A percentile compares a stretch with the other conserved stretches of the same genome.
These are phyloP conservation scores for Fusarium sp. DNA, from an alignment of 2,329 filamentous ascomycete species.

Conservation along the genomic window DNA sequence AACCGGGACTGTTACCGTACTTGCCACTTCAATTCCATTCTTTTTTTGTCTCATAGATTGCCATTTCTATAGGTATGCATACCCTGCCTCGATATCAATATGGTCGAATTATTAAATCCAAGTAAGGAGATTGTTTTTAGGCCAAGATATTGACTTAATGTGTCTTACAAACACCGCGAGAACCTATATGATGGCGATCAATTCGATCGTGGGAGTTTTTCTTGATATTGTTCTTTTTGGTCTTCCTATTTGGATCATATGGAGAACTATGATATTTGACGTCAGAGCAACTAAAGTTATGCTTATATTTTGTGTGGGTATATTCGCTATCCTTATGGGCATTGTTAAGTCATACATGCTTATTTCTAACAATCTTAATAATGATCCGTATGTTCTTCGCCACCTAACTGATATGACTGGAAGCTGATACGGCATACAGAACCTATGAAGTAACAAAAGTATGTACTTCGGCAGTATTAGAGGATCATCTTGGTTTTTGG, in stretches of 20 bases:
- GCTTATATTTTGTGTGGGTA: conserved; percentile 56
- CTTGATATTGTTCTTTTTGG: conserved; percentile 54
- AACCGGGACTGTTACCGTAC: conserved; percentile 10
- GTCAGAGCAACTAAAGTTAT: conserved; percentile 55
- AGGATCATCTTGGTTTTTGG: conserved; percentile 60
- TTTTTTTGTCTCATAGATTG: conserved; percentile 30
- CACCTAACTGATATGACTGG: not conserved
- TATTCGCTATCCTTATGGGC: conserved; percentile 56
- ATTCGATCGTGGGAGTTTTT: conserved; percentile 51
- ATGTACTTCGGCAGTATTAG: conserved; percentile 57
- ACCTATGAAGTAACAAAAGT: conserved; percentile 56
- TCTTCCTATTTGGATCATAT: conserved; percentile 57
- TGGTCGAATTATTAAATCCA: too few species aligned
- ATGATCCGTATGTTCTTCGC: conserved; percentile 52
- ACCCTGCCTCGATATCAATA: not conserved
- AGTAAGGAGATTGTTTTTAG: not conserved
- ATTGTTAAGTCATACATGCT: conserved; percentile 56
- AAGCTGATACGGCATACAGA: conserved; percentile 41
- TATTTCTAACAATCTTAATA: conserved; percentile 47
- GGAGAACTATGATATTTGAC: conserved; percentile 55
- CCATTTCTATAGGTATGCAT: conserved; percentile 16
- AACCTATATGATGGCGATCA: conserved; percentile 50
- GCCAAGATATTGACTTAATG: conserved; percentile 13
- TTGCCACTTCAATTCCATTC: conserved; percentile 20
- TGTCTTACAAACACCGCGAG: conserved; percentile 23